Conservation (phyloP, 139 green algal species). For the Micractinium conductrix region DNA sequence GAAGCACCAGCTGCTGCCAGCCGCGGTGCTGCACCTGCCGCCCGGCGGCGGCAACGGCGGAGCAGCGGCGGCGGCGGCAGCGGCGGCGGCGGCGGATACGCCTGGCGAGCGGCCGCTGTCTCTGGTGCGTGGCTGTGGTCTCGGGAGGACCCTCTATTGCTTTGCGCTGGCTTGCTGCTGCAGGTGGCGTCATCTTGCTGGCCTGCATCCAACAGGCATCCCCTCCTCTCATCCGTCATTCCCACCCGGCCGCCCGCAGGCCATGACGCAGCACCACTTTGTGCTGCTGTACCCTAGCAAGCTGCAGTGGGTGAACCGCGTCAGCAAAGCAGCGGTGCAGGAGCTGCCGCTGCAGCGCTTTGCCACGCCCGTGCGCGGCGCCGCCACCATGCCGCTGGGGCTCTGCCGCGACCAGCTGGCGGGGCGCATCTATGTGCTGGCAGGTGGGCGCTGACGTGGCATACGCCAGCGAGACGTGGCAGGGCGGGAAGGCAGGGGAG, state of each 20-base stretch:
- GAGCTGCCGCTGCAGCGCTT: conserved; percentile 60
- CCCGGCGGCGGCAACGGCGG: neutral
- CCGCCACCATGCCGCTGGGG: conserved; percentile 39
- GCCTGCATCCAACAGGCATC: neutral
- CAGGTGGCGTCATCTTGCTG: neutral
- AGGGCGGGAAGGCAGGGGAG: too few relatives aligned
- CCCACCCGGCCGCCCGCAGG: conserved; percentile 39
- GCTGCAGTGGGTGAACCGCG: conserved; percentile 70
- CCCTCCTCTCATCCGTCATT: neutral
- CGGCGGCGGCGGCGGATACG: neutral
- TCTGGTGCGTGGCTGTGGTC: conserved; percentile 37
- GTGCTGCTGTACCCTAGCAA: conserved; percentile 71
- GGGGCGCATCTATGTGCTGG: conserved; percentile 33
- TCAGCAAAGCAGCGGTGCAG: conserved; percentile 67
- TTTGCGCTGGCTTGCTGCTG: neutral
- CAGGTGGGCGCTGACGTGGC: conserved; percentile 26
- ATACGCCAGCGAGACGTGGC: too few relatives aligned
- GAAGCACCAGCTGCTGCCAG: conserved; percentile 43
- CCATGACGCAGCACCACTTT: conserved; percentile 80
- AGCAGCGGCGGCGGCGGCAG: neutral
- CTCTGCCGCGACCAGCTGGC: conserved; percentile 32
- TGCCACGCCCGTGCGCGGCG: conserved; percentile 34
- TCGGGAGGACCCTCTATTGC: neutral
- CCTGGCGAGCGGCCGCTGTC: conserved; percentile 49
- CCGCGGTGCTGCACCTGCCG: conserved; percentile 4